phyloP scores from a whole-genome alignment of 2,329 filamentous ascomycete species.

The Gyromitra esculenta region DNA sequence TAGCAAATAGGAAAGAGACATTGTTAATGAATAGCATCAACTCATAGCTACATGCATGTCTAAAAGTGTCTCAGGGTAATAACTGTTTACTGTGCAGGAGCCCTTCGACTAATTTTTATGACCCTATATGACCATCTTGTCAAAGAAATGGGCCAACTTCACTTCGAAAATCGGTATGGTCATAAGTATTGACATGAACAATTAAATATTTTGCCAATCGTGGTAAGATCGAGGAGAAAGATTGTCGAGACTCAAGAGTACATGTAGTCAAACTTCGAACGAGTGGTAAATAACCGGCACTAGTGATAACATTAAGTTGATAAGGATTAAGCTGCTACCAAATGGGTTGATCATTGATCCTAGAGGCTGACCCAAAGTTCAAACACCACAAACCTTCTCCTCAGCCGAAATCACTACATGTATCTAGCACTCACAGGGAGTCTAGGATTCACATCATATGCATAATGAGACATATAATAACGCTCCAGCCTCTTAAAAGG shows the following conservation, averaged over 20 bases:
- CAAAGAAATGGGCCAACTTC: constrained; percentile 10
- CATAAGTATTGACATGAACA: constrained; percentile 10
- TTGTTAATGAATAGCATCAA: constrained; percentile 4
- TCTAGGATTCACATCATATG: too few relatives aligned
- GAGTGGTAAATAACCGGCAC: not conserved
- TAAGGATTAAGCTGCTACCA: not conserved
- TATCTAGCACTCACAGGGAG: too few relatives aligned
- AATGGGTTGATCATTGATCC: too few relatives aligned
- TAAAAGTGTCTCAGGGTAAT: constrained; percentile 16
- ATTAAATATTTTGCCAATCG: constrained; percentile 8
- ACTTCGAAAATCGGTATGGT: not conserved
- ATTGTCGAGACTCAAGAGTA: not conserved
- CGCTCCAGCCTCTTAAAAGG: not conserved
- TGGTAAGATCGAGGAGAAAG: constrained; percentile 2
- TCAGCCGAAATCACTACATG: not conserved
- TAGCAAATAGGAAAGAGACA: not conserved
- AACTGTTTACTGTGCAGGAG: constrained; percentile 1
- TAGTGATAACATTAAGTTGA: not conserved
- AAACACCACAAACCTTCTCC: too few relatives aligned
- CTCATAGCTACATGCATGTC: not conserved
- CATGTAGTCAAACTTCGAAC: not conserved
- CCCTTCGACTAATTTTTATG: not conserved
- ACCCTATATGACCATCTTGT: not conserved
- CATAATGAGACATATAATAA: constrained; percentile 3
- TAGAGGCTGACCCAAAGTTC: too few relatives aligned